Percentiles rank a stretch among this genome's conserved stretches.
Conservation (phyloP, 2,329 filamentous ascomycete genomes). For the Penicillium psychrosexuale region DNA sequence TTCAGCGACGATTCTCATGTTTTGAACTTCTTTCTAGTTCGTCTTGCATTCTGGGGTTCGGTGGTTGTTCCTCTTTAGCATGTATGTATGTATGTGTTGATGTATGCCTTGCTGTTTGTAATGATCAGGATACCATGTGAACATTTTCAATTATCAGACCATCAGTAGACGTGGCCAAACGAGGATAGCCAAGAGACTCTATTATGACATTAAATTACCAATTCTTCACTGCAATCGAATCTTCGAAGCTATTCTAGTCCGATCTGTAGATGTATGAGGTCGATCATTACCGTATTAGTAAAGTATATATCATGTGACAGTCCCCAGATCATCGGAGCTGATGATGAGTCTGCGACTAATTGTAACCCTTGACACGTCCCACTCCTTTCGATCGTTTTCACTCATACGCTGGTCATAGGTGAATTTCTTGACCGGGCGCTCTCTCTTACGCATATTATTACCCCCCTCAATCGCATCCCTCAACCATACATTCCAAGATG, state of each 20-base stretch:
- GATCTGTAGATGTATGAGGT: neutral
- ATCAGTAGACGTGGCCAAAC: neutral
- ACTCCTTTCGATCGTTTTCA: neutral
- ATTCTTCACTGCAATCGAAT: too few relatives aligned
- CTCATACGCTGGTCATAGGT: neutral
- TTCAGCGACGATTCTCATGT: constrained; percentile 8
- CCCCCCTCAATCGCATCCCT: neutral
- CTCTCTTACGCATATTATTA: neutral
- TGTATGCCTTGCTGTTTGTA: constrained; percentile 21
- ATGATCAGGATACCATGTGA: constrained; percentile 22
- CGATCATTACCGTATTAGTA: neutral
- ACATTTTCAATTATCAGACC: neutral
- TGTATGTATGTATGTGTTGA: constrained; percentile 9
- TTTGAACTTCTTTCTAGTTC: constrained; percentile 15
- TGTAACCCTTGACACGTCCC: neutral
- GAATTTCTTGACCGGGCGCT: neutral
- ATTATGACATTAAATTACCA: neutral
- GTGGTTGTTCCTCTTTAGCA: constrained; percentile 14
- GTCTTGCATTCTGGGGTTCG: constrained; percentile 31
- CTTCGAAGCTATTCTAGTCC: neutral
- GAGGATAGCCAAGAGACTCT: neutral
- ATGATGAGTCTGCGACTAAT: constrained; percentile 9
- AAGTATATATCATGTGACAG: neutral
- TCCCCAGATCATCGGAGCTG: constrained; percentile 6
- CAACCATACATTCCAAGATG: constrained; percentile 44